Percentiles rank a stretch among this genome's conserved stretches.
phyloP scores from a whole-genome alignment of 192 early-diverging fungal species.

The Phycomyces blakesleeanus region DNA sequence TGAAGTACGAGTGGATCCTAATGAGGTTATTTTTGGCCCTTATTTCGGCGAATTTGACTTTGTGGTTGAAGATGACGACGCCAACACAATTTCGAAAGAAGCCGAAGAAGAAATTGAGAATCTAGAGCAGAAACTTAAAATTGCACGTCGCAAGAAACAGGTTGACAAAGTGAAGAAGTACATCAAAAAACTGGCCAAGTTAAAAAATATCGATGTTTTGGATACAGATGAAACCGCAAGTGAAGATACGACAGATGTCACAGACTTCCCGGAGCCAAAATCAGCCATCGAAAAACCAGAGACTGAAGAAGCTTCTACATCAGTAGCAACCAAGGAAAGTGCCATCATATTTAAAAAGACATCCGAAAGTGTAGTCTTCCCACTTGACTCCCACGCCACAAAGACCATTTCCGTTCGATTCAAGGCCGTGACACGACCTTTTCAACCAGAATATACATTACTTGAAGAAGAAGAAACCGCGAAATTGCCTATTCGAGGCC shows the following conservation, averaged over 20 bases:
- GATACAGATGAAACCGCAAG: constrained; percentile 9
- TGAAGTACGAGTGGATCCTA: constrained; percentile 70
- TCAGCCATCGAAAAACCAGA: constrained; percentile 26
- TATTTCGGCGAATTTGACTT: constrained; percentile 62
- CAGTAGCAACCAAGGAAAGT: constrained; percentile 1
- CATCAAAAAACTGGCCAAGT: constrained; percentile 66
- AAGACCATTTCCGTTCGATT: constrained; percentile 65
- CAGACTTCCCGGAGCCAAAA: background rate
- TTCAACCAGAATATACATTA: constrained; percentile 12
- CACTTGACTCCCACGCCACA: constrained; percentile 62
- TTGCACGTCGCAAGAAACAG: constrained; percentile 84
- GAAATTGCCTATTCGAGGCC: constrained; percentile 38
- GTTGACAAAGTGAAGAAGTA: constrained; percentile 87
- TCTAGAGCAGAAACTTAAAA: constrained; percentile 97
- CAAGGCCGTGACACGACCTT: constrained; percentile 39
- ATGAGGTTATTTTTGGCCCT: constrained; percentile 58
- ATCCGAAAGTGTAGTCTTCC: constrained; percentile 59
- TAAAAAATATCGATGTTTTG: constrained; percentile 18
- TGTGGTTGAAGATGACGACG: constrained; percentile 55
- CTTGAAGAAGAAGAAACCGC: background rate
- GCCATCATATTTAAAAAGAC: constrained; percentile 46
- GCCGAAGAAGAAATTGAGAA: constrained; percentile 94
- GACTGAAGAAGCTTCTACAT: constrained; percentile 15
- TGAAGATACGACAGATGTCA: background rate
- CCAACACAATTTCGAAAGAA: constrained; percentile 56